A percentile compares a stretch with the other conserved stretches of the same genome.
Conservation (phyloP, 306 rosid genomes). For the Dryas drummondii region DNA sequence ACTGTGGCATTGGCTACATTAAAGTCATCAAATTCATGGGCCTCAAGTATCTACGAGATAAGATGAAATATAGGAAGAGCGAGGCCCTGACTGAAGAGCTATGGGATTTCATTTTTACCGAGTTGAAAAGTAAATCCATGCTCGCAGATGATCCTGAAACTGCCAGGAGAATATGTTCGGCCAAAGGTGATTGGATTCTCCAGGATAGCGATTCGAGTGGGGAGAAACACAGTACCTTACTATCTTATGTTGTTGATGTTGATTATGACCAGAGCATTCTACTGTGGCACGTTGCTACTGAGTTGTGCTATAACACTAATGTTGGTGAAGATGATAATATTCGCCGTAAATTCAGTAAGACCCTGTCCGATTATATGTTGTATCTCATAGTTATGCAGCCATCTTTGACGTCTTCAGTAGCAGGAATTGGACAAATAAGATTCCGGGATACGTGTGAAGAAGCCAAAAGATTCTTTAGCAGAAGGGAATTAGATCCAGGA, state of each 20-base stretch:
- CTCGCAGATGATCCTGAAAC: conserved; percentile 30
- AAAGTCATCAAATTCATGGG: not conserved
- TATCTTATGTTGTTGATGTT: conserved; percentile 1
- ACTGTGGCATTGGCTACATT: not conserved
- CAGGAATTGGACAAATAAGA: conserved; percentile 36
- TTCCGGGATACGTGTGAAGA: conserved; percentile 33
- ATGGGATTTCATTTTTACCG: conserved; percentile 27
- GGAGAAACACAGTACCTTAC: not conserved
- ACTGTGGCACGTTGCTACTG: conserved; percentile 46
- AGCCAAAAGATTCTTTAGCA: conserved; percentile 35
- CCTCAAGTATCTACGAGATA: conserved; percentile 27
- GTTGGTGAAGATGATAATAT: fast-evolving
- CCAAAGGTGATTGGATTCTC: conserved; percentile 32
- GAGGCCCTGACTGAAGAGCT: not conserved
- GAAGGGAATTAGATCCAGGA: not conserved
- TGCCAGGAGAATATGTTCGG: conserved; percentile 12
- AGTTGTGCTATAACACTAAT: conserved; percentile 9
- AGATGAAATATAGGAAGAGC: conserved; percentile 20
- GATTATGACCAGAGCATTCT: conserved; percentile 35
- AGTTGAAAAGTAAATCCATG: conserved; percentile 22
- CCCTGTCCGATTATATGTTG: conserved; percentile 42
- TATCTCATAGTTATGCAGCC: conserved; percentile 43
- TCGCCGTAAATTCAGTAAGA: conserved; percentile 14
- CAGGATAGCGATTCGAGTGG: not conserved
- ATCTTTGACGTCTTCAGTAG: conserved; percentile 28